These are phyloP conservation scores for Glycyrrhiza uralensis DNA, from an alignment of 306 rosid species.

Conservation along the genomic window DNA sequence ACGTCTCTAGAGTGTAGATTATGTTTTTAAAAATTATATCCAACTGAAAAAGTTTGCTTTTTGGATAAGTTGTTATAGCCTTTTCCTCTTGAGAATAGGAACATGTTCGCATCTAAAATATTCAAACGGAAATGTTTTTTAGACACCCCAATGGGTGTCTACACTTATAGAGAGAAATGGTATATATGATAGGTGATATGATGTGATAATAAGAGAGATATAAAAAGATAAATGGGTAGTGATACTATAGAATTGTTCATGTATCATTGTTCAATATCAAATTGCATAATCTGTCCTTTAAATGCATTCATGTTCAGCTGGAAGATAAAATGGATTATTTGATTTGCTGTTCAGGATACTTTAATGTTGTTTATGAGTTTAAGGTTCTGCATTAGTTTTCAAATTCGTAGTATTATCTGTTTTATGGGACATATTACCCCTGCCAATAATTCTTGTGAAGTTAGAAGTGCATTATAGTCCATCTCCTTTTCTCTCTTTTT, in stretches of 20 bases:
- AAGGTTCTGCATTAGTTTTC: not conserved
- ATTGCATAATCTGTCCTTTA: not conserved
- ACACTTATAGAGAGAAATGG: no score
- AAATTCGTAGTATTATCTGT: not conserved
- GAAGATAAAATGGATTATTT: not conserved
- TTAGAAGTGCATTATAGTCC: not conserved
- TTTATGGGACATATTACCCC: not conserved
- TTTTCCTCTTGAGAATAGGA: not conserved
- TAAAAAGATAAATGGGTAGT: no score
- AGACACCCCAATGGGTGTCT: no score
- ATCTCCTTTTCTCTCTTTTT: not conserved
- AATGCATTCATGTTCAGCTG: no score
- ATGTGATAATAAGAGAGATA: no score
- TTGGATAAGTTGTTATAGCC: no score
- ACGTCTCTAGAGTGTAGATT: not conserved
- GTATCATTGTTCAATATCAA: not conserved
- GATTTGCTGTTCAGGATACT: not conserved
- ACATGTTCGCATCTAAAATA: not conserved
- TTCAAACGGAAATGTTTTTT: no score
- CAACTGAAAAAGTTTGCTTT: not conserved
- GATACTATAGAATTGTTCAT: no score
- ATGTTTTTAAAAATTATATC: not conserved
- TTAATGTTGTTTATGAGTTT: not conserved
- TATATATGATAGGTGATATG: no score
- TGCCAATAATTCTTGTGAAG: not conserved